phyloP scores from a whole-genome alignment of 495 filamentous ascomycete genomes.

The Penicillium angulare region DNA sequence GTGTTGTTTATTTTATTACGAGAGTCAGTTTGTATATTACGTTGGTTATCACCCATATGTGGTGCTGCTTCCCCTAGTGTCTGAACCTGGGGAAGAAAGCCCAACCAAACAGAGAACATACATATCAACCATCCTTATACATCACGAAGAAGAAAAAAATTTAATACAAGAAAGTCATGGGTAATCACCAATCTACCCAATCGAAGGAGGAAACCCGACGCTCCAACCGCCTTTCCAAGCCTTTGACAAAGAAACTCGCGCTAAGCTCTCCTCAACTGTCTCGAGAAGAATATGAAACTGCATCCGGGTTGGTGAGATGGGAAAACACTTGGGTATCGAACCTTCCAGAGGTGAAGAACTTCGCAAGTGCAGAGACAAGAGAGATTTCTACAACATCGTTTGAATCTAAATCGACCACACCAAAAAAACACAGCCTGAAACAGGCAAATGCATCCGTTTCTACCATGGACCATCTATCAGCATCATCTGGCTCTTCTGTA shows the following conservation, averaged over 20 bases:
- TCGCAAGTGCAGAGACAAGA: constrained; percentile 5
- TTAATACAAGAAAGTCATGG: constrained; percentile 27
- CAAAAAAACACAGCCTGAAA: constrained; percentile 2
- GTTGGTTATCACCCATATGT: constrained; percentile 12
- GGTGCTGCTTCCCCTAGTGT: constrained; percentile 6
- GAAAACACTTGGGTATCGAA: constrained; percentile 29
- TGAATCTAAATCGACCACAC: constrained; percentile 10
- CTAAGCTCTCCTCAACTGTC: constrained; percentile 5
- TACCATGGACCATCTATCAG: background rate
- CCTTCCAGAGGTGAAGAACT: constrained; percentile 14
- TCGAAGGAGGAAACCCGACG: constrained; percentile 37
- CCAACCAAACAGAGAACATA: background rate
- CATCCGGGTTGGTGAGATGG: constrained; percentile 27
- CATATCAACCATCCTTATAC: background rate
- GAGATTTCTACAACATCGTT: constrained; percentile 20
- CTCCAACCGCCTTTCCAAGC: constrained; percentile 45
- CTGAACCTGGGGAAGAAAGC: constrained; percentile 9
- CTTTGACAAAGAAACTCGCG: constrained; percentile 28
- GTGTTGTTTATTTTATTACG: background rate
- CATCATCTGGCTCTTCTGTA: constrained; percentile 14
- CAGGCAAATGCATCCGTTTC: background rate
- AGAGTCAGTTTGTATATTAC: constrained; percentile 16
- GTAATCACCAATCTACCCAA: constrained; percentile 36
- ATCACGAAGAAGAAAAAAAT: background rate
- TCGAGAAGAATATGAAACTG: constrained; percentile 4